A percentile compares a stretch with the other conserved stretches of the same genome.
Conservation (phyloP, 208 protist genomes). For the Leishmania gerbilli region DNA sequence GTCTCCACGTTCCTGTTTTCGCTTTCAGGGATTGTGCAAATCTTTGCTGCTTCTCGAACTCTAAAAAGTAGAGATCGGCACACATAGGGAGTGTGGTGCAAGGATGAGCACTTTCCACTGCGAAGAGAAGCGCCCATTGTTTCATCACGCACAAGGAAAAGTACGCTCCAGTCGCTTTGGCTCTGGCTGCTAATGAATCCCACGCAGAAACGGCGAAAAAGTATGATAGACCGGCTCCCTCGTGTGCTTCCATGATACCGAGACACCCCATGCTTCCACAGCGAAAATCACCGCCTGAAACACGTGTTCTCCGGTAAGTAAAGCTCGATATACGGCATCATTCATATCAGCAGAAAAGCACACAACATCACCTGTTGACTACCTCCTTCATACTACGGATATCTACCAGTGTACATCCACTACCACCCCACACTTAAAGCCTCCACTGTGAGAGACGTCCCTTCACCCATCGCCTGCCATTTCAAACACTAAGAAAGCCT, state of each 20-base stretch:
- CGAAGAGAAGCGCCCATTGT: neutral
- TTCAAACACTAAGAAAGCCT: neutral
- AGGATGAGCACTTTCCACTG: neutral
- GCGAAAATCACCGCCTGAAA: no score
- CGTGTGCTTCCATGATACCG: no score
- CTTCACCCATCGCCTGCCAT: neutral
- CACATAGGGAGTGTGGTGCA: neutral
- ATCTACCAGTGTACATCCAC: neutral
- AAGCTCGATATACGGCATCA: no score
- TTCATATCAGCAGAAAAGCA: neutral
- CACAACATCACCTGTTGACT: neutral
- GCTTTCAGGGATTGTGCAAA: neutral
- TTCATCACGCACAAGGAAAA: neutral
- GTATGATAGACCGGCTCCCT: no score
- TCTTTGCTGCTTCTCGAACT: neutral
- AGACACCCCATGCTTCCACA: no score
- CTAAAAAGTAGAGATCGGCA: neutral
- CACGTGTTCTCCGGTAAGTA: no score
- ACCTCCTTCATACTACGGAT: neutral
- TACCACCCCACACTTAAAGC: neutral
- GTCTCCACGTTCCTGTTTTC: slow-evolving; percentile 9
- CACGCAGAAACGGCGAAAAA: no score
- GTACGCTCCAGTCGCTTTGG: neutral
- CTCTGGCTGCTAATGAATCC: neutral
- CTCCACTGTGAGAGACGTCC: neutral